Percentiles rank a stretch among this genome's conserved stretches.
These are phyloP conservation scores for Acephala macrosclerotiorum DNA, from an alignment of 2,329 filamentous ascomycete species.

Conservation along the genomic window DNA sequence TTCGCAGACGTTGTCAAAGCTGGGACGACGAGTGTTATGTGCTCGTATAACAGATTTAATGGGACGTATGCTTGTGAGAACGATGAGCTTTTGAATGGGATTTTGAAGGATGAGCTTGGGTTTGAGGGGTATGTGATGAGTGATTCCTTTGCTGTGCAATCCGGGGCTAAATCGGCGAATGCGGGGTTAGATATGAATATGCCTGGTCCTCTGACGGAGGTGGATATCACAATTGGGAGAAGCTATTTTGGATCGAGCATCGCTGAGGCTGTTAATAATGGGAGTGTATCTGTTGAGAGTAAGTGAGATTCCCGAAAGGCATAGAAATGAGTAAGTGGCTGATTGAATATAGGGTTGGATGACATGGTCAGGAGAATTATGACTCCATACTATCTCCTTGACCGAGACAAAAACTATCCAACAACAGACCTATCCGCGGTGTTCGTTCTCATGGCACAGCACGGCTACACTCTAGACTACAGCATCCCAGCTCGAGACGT, in stretches of 20 bases:
- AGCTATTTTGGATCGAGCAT: conserved; percentile 37
- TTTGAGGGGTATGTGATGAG: conserved; percentile 54
- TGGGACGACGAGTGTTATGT: conserved; percentile 82
- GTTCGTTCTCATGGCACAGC: conserved; percentile 48
- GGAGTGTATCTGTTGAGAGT: conserved; percentile 67
- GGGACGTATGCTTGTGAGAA: conserved; percentile 57
- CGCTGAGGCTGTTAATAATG: conserved; percentile 64
- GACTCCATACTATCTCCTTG: conserved; percentile 58
- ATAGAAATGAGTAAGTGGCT: neutral
- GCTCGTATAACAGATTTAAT: conserved; percentile 71
- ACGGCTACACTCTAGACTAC: neutral
- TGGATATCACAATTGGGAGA: neutral
- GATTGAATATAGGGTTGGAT: conserved; percentile 56
- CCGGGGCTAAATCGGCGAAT: conserved; percentile 48
- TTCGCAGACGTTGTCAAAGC: conserved; percentile 68
- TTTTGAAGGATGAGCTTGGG: conserved; percentile 58
- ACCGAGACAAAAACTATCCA: conserved; percentile 56
- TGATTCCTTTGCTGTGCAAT: conserved; percentile 52
- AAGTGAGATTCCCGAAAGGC: neutral
- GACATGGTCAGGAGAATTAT: conserved; percentile 71
- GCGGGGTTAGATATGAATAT: conserved; percentile 55
- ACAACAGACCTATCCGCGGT: conserved; percentile 52
- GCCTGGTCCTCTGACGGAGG: conserved; percentile 43
- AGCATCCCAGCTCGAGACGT: conserved; percentile 51
- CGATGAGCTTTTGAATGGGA: conserved; percentile 50